These are phyloP conservation scores for Pseudonitzschia delicatissima DNA, from an alignment of 108 stramenopile species.

Conservation along the genomic window DNA sequence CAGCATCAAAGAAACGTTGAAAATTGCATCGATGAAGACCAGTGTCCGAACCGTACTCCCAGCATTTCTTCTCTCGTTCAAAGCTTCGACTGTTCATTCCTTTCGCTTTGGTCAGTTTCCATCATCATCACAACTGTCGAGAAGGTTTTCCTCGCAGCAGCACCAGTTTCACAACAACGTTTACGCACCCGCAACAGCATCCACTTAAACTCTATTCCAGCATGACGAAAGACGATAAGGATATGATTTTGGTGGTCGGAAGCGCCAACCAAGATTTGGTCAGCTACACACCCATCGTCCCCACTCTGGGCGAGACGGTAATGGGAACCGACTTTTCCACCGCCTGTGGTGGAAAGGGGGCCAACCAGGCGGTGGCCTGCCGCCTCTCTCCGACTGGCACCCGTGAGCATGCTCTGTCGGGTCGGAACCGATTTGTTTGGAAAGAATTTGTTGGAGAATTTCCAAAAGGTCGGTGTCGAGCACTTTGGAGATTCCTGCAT, in stretches of 20 bases:
- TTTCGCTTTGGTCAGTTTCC: conserved; percentile 1
- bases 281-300: conserved; percentile 49
- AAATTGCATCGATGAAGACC: conserved; percentile 1
- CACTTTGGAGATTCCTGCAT: conserved; percentile 17
- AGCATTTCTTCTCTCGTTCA: background rate
- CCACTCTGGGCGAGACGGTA: conserved; percentile 78
- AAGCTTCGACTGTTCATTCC: conserved; percentile 3
- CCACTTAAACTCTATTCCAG: background rate
- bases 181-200: background rate
- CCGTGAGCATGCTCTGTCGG: conserved; percentile 73
- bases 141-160: background rate
- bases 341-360: conserved; percentile 87
- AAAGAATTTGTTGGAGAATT: conserved; percentile 41
- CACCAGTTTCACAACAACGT: background rate
- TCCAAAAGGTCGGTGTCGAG: conserved; percentile 35
- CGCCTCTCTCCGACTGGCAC: conserved; percentile 50
- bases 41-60: background rate
- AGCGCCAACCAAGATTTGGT: conserved; percentile 80
- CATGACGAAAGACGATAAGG: conserved; percentile 11
- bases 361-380: conserved; percentile 92
- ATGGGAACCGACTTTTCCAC: conserved; percentile 72
- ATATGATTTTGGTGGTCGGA: conserved; percentile 67
- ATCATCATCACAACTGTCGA: background rate
- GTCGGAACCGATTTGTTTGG: conserved; percentile 80
- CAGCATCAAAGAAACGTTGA: too few relatives aligned